Base-by-base conservation (phyloP, 495 filamentous ascomycete species). In the Hypomontagnella monticulosa region DNA sequence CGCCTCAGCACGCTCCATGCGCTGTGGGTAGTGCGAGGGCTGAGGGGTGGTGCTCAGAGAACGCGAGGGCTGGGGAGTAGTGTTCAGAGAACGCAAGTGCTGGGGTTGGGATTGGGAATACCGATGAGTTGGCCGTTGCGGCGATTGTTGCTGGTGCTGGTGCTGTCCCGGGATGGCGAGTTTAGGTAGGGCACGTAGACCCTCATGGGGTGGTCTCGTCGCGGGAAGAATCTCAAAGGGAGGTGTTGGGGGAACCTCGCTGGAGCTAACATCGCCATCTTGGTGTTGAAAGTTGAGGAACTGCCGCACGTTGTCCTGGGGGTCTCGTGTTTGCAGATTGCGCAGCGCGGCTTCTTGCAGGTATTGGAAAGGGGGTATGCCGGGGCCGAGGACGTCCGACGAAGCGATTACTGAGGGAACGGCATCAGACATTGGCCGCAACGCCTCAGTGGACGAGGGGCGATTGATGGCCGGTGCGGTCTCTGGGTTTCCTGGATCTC, bases 231-330 rank as follows among this genome's bases (percentile, higher is more conserved):
- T 76, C 76, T 86, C 84, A 48, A 83, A 85, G 18, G 84, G 83
- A 37, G 82, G 82, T 4, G 83, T 84, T 1, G 84, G 78, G 1
- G 85, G 80, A 10, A 82, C 75, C 63, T 88, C 88, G 77, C 78
- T 75, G 4, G 85, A 79, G 18, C 79, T 69, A 7, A 69, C 75
- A 32, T 80, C 74, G 49, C 70, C 34, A 14, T 83, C 73, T 12
- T 91, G 73, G 61, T 88, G 85, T 67, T 96, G 93, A 73, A 91
- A 91, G 68, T 84, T 83, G 48, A 98, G 79, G 80, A 96, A 98
- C 44, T 96, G 88, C 44, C 91, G 86, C 16, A 98, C 90, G 64
- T 91, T 96, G 74, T 98, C 94, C 69, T 93, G 92, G 6, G 94
- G 92, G 74, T 98, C 94, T 32, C 88, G 84, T 1, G 76, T 75